Base-by-base conservation (phyloP, 768 basidiomycete species). In the Leccinellum luteum region DNA sequence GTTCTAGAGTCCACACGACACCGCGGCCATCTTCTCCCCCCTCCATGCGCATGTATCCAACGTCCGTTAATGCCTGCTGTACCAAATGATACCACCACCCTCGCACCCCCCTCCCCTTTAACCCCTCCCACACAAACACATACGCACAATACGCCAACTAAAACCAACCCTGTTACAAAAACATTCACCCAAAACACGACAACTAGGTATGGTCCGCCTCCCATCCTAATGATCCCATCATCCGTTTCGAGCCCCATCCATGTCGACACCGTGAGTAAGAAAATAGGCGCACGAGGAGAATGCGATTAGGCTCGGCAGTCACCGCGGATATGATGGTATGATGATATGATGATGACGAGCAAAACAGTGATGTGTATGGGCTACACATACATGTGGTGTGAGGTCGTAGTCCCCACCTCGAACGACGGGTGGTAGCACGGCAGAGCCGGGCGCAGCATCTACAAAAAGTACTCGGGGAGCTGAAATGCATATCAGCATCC, bases 391-490 rank as follows among this genome's bases (percentile, higher is more conserved):
- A 15, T 52, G 28, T n/a, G 17, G 38, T 38, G 38, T 38, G 38
- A 38, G 38, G 63, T 59, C 49, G 54, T 51, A 57, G 49, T 59
- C 59, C 45, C 54, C 44, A 43, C 53, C 52, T 59, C 55, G 45
- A 28, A 23, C 12, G 13, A 48, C 15, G 27, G 41, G 38, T 21
- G 23, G 27, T 17, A 28, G 17, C 25, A 17, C 25, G 30, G 27
- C 41, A 6, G 12, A 47, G 28, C 43, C 30, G 8, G 19, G 54
- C 47, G 5, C 13, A n/a, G 31, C 41, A 21, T 51, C 53, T 76
- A 81, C 65, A 81, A 78, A 75, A 92, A 92, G 74, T 92, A 92
- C 69, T 92, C 90, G 13, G 90, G 90, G 48, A 89, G 77, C 90
- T 91, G 64, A 44, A n/a, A 48, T 10, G 12, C 15, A 17, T 49